These are phyloP conservation scores for Viola pubescens DNA, from an alignment of 441 rosid genomes.

Conservation along the genomic window DNA sequence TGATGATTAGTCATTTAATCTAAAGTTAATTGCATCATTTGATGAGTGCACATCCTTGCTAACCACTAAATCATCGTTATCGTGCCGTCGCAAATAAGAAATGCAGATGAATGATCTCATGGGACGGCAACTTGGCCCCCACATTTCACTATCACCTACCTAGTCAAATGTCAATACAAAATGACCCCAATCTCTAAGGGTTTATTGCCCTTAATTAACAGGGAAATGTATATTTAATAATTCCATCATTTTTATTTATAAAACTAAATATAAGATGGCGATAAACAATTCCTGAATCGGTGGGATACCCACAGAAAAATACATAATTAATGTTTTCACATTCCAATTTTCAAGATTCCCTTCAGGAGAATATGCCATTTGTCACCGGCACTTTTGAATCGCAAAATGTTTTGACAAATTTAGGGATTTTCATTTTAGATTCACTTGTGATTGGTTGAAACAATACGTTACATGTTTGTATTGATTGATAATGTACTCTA, in stretches of 20 bases:
- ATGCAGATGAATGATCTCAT: slow-evolving; percentile 35
- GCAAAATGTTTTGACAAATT: slow-evolving; percentile 7
- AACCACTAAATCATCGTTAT: slow-evolving; percentile 17
- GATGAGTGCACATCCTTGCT: background rate
- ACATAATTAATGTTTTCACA: background rate
- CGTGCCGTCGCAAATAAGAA: slow-evolving; percentile 56
- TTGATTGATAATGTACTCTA: too few relatives aligned
- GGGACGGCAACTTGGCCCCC: slow-evolving; percentile 41
- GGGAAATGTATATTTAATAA: background rate
- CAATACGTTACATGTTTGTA: too few relatives aligned
- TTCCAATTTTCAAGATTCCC: slow-evolving; percentile 11
- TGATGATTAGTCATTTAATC: background rate
- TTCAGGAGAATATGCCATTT: slow-evolving; percentile 6
- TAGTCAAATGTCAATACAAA: slow-evolving; percentile 4
- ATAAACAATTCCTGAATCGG: slow-evolving; percentile 10
- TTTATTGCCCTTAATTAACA: slow-evolving; percentile 9
- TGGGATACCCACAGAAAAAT: slow-evolving; percentile 13
- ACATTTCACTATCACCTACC: slow-evolving; percentile 25
- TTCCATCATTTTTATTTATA: background rate
- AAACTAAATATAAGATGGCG: background rate
- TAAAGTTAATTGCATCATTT: background rate
- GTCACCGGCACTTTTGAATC: slow-evolving; percentile 3
- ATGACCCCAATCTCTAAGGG: background rate
- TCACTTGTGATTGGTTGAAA: too few relatives aligned
- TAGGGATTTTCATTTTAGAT: background rate